phyloP scores from a whole-genome alignment of 306 rosid genomes.

The Mimosa bimucronata region DNA sequence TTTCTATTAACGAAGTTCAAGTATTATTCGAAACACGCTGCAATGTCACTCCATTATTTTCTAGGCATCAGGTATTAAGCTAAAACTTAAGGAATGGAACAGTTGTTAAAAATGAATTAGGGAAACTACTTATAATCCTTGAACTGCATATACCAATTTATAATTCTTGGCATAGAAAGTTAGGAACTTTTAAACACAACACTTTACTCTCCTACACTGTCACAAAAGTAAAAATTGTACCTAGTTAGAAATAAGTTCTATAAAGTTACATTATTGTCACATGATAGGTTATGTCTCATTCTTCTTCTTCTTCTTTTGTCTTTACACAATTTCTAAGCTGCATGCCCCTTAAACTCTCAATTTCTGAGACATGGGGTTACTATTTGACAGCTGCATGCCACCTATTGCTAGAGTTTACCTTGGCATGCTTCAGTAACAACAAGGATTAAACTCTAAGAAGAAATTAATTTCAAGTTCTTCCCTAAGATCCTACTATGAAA shows the following conservation, averaged over 20 bases:
- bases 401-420: not conserved
- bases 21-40: not conserved
- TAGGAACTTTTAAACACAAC: not conserved
- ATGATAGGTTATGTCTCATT: not conserved
- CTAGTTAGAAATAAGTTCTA: not conserved
- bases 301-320: not conserved
- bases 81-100: not conserved
- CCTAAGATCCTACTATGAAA: not conserved
- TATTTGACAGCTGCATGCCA: not conserved
- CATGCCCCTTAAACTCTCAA: not conserved
- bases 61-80: not conserved
- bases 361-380: not conserved
- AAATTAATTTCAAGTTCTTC: not conserved
- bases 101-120: not conserved
- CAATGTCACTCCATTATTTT: not conserved
- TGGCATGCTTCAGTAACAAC: conserved; percentile 6
- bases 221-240: not conserved
- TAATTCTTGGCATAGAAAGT: not conserved
- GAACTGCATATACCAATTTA: not conserved
- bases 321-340: not conserved
- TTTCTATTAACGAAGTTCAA: not conserved
- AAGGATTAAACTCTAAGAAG: not conserved
- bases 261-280: not conserved
- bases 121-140: not conserved
- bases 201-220: not conserved